Conservation (phyloP, 306 rosid species). For the Cajanus cajan region DNA sequence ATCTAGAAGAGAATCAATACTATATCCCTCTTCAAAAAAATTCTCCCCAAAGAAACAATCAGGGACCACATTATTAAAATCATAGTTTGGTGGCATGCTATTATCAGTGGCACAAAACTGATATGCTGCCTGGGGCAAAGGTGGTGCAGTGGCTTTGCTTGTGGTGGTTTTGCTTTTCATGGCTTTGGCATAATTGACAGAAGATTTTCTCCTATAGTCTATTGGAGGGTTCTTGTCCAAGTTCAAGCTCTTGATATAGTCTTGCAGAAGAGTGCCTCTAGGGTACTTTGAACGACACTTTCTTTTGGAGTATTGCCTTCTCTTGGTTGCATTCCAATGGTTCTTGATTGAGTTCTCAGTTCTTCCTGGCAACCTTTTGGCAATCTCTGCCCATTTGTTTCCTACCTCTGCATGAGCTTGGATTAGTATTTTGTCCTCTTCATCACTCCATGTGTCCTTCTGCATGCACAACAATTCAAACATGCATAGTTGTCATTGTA, state of each 20-base stretch:
- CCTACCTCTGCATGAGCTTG: conserved; percentile 74
- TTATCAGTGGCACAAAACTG: conserved; percentile 36
- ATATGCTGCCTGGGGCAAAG: background rate
- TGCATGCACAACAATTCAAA: background rate
- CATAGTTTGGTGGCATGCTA: conserved; percentile 41
- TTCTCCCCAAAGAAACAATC: conserved; percentile 63
- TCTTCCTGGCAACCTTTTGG: conserved; percentile 81
- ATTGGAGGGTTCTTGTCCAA: conserved; percentile 45
- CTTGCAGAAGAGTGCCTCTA: conserved; percentile 65
- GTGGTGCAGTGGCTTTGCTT: conserved; percentile 10
- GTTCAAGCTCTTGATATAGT: conserved; percentile 83
- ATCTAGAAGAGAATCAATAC: conserved; percentile 64
- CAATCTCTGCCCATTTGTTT: conserved; percentile 97
- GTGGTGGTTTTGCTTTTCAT: background rate
- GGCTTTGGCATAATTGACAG: background rate
- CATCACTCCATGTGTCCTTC: conserved; percentile 89
- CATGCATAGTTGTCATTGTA: background rate
- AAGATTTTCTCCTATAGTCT: conserved; percentile 43
- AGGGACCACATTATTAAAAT: conserved; percentile 46
- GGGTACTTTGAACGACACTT: conserved; percentile 75
- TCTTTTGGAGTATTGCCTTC: conserved; percentile 83
- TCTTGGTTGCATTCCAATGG: conserved; percentile 96
- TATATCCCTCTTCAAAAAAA: conserved; percentile 57
- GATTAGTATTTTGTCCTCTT: conserved; percentile 74
- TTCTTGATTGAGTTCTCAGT: conserved; percentile 92